Base-by-base conservation (phyloP, 352 stramenopile species). In the Globisporangium yorkense region DNA sequence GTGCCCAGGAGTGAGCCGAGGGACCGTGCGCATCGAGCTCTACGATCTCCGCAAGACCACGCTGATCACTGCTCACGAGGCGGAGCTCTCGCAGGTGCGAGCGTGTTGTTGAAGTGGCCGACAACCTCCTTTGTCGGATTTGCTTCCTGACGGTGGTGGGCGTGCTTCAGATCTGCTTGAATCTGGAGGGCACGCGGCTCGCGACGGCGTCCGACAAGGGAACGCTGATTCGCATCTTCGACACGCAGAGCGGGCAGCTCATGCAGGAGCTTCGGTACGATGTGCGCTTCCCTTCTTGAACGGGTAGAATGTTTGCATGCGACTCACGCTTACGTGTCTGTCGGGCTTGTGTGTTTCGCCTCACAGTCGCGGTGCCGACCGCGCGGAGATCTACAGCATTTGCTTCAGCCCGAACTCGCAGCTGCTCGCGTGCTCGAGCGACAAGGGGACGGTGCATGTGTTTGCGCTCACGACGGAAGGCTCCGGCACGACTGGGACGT, bases 171-270 rank as follows among this genome's bases (percentile, higher is more conserved):
- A 92, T 94, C 57, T 89, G 89, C 48, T 67, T 99, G 46, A 98
- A 97, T 64, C 73, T 91, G 37, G 95, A 98, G 68, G 97, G 97
- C 51, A 97, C 87, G 44, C 80, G 92, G 24, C 68, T 99, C 15
- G 97, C 96, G 5, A 99, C 97, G 6, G 94, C 96, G 5, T 98
- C 88, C 5, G 94, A 98, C 70, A 98, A 98, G 63, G 97, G 97
- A 35, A 99, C 97, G 12, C 76, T 99, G 5, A 97, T 99, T 62
- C 87, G 97, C 47, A 87, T 99, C 18, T 99, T 98, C 63, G 93
- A 99, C 70, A 98, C 97, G 0, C 81, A 96, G 64, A 97, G 78
- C 39, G 94, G 96, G 41, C 82, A 93, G 59, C 88, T 97, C 56
- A 82, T 92, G 64, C 88, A 97, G 52, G 84, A 96, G 53, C 62